These are phyloP conservation scores for Ogataea pignaliae DNA, from an alignment of 805 yeast species.

Conservation along the genomic window DNA sequence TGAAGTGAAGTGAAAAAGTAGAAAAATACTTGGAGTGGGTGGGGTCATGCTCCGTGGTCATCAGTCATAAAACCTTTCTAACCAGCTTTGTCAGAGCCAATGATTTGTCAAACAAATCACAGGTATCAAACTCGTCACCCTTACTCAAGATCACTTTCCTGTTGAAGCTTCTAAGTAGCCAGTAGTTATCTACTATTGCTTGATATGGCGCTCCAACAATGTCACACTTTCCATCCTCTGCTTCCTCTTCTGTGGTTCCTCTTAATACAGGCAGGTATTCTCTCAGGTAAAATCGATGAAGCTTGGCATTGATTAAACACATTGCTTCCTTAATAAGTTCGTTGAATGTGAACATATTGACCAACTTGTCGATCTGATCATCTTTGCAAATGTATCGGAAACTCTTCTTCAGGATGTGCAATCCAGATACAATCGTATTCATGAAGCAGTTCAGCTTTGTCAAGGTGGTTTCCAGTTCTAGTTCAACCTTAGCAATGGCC, in stretches of 20 bases:
- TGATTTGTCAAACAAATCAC: constrained; percentile 9
- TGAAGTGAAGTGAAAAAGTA: too few relatives aligned
- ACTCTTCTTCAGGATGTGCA: neutral
- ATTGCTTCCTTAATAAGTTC: constrained; percentile 3
- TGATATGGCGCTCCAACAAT: neutral
- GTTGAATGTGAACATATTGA: constrained; percentile 5
- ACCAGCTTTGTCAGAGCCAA: constrained; percentile 15
- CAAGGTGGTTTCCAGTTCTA: neutral
- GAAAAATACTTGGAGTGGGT: too few relatives aligned
- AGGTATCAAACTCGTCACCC: neutral
- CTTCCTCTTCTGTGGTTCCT: too few relatives aligned
- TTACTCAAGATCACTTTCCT: constrained; percentile 3
- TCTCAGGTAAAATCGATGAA: too few relatives aligned
- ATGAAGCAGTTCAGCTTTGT: too few relatives aligned
- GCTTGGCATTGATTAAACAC: too few relatives aligned
- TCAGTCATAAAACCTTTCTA: constrained; percentile 6
- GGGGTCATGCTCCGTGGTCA: neutral
- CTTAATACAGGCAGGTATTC: too few relatives aligned
- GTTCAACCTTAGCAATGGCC: constrained; percentile 15
- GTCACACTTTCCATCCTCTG: too few relatives aligned
- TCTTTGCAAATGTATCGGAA: constrained; percentile 5
- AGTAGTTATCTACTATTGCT: constrained; percentile 11
- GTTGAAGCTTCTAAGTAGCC: constrained; percentile 7
- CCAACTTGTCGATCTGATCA: constrained; percentile 5
- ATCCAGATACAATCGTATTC: neutral